These are phyloP conservation scores for Phaseolus coccineus DNA, from an alignment of 331 rosid genomes.

Conservation along the genomic window DNA sequence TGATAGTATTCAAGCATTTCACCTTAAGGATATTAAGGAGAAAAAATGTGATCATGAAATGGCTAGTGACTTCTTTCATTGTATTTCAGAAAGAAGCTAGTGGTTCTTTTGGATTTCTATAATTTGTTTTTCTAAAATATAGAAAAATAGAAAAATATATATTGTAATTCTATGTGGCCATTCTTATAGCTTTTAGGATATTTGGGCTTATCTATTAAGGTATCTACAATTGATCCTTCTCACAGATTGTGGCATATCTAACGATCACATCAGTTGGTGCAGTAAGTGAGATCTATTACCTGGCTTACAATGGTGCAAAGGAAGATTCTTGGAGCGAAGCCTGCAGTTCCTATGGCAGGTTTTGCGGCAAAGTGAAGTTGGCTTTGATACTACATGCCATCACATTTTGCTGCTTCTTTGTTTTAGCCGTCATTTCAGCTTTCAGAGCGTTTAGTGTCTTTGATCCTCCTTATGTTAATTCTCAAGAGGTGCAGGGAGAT, in stretches of 20 bases:
- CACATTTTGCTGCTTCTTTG: slow-evolving; percentile 66
- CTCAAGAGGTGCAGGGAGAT: slow-evolving; percentile 48
- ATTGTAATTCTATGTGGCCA: neutral
- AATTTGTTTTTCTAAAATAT: neutral
- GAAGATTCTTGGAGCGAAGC: slow-evolving; percentile 94
- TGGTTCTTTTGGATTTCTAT: neutral
- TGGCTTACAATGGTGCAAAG: slow-evolving; percentile 71
- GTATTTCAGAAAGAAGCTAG: neutral
- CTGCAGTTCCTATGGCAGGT: slow-evolving; percentile 72
- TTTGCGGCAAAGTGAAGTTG: slow-evolving; percentile 77
- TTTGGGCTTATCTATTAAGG: neutral
- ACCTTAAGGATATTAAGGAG: too few species aligned
- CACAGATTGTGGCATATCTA: slow-evolving; percentile 76
- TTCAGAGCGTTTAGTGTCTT: slow-evolving; percentile 69
- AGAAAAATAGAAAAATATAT: neutral
- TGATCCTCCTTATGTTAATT: slow-evolving; percentile 61
- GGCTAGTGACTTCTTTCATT: neutral
- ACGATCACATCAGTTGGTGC: slow-evolving; percentile 73
- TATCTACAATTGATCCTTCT: neutral
- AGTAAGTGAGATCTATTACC: slow-evolving; percentile 66
- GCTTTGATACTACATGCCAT: slow-evolving; percentile 66
- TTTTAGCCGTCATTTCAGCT: slow-evolving; percentile 82
- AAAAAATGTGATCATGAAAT: too few species aligned
- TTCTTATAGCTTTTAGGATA: neutral
- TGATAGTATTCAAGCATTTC: too few species aligned